A percentile compares a stretch with the other conserved stretches of the same genome.
Evolutionary conservation across 495 filamentous ascomycete species (phyloP).

Genomic region (Aspergillus wentii): DNA sequence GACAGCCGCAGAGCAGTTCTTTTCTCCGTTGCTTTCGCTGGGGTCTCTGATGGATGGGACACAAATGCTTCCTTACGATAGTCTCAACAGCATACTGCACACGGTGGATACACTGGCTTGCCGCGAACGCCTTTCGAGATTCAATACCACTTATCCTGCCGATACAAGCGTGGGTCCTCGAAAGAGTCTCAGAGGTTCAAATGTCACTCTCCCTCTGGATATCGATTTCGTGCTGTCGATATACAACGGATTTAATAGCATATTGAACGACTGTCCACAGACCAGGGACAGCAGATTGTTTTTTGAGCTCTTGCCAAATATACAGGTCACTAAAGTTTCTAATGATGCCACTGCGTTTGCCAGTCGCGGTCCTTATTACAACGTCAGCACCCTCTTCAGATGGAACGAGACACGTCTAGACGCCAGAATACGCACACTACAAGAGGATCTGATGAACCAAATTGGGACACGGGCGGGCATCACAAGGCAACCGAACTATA

Average conservation of each 20-base stretch:
- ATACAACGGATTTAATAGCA: constrained; percentile 8
- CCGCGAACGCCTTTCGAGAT: constrained; percentile 26
- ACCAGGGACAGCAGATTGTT: constrained; percentile 6
- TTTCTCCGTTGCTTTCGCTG: constrained; percentile 23
- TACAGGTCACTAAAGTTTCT: constrained; percentile 3
- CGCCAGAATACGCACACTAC: background rate
- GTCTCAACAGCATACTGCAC: constrained; percentile 4
- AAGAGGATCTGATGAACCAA: constrained; percentile 4
- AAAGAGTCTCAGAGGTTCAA: constrained; percentile 8
- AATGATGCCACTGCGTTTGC: constrained; percentile 12
- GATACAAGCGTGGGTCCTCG: constrained; percentile 2
- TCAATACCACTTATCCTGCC: constrained; percentile 19
- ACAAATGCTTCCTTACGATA: constrained; percentile 21
- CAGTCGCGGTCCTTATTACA: constrained; percentile 14
- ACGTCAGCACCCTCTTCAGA: constrained; percentile 9
- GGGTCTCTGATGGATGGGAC: constrained; percentile 15
- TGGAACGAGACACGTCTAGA: constrained; percentile 10
- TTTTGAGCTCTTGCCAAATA: constrained; percentile 14
- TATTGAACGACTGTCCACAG: constrained; percentile 4
- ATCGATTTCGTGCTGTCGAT: constrained; percentile 6
- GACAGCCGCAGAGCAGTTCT: constrained; percentile 24
- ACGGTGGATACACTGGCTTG: background rate
- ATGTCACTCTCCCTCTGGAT: constrained; percentile 11
- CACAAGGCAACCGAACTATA: background rate
- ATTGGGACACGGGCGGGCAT: constrained; percentile 4